Conservation (phyloP, 2,329 filamentous ascomycete genomes). For the Diaporthe longicolla region DNA sequence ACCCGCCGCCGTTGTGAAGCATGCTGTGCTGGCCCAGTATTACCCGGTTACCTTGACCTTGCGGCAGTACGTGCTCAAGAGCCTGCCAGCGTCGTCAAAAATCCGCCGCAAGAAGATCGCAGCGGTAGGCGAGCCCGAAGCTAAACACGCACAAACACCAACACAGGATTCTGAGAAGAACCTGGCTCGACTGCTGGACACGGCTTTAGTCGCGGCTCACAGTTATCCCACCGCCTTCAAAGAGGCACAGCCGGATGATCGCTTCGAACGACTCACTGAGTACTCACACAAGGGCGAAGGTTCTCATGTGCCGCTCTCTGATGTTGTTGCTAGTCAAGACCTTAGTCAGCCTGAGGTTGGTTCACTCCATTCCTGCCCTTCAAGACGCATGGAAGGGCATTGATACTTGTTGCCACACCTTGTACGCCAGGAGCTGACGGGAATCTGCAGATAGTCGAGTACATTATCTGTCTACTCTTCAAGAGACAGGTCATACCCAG, state of each 20-base stretch:
- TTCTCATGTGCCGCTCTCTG: conserved; percentile 67
- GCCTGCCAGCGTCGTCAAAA: conserved; percentile 77
- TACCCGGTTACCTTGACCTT: conserved; percentile 77
- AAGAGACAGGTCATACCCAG: conserved; percentile 63
- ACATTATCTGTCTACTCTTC: conserved; percentile 84
- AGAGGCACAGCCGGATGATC: conserved; percentile 51
- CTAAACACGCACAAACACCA: background rate
- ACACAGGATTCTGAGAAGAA: background rate
- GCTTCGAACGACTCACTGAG: conserved; percentile 68
- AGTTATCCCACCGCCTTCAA: conserved; percentile 48
- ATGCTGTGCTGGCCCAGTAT: conserved; percentile 77
- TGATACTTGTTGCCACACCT: background rate
- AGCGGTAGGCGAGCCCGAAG: conserved; percentile 54
- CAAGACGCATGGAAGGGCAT: background rate
- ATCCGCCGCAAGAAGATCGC: conserved; percentile 71
- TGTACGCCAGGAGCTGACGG: conserved; percentile 28
- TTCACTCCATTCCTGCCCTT: conserved; percentile 26
- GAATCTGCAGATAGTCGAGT: conserved; percentile 77
- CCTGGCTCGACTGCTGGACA: conserved; percentile 75
- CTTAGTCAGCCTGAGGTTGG: conserved; percentile 77
- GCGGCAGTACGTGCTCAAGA: conserved; percentile 77
- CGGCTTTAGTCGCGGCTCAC: conserved; percentile 73
- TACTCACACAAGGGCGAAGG: conserved; percentile 76
- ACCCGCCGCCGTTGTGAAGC: conserved; percentile 52
- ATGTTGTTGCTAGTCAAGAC: conserved; percentile 60